Evolutionary conservation across 441 rosid genomes (phyloP).

Genomic region (Mallotus repandus): DNA sequence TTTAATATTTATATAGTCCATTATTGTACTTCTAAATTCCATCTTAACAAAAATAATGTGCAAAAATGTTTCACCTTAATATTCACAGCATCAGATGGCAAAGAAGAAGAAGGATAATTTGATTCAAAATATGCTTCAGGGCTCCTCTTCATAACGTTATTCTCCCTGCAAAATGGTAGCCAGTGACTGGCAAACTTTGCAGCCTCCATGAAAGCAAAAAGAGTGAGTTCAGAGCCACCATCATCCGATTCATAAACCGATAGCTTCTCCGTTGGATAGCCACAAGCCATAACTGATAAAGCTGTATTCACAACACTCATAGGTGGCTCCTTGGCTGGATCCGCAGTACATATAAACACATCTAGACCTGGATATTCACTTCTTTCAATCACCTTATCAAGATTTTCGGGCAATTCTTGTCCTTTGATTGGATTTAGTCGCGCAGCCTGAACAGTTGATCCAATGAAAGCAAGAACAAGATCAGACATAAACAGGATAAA

Average conservation of each 20-base stretch:
- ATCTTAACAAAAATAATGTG: background rate
- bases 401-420: conserved; percentile 49
- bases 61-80: conserved; percentile 44
- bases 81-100: conserved; percentile 19
- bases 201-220: conserved; percentile 60
- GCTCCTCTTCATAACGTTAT: conserved; percentile 31
- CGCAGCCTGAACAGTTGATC: conserved; percentile 39
- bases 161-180: conserved; percentile 46
- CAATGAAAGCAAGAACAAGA: conserved; percentile 53
- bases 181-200: conserved; percentile 57
- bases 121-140: conserved; percentile 45
- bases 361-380: conserved; percentile 50
- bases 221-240: conserved; percentile 53
- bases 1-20: no score
- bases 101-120: conserved; percentile 10
- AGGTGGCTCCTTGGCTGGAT: conserved; percentile 87
- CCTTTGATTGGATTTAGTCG: conserved; percentile 40
- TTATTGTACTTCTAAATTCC: no score
- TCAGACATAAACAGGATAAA: conserved; percentile 46
- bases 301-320: conserved; percentile 64
- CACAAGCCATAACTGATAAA: conserved; percentile 72
- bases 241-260: conserved; percentile 63
- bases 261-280: conserved; percentile 66
- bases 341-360: conserved; percentile 84
- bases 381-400: conserved; percentile 21